Percentiles rank a stretch among this genome's conserved stretches.
Conservation (phyloP, 1,139 yeast genomes). For the Blastobotrys raffinosifermentans region DNA sequence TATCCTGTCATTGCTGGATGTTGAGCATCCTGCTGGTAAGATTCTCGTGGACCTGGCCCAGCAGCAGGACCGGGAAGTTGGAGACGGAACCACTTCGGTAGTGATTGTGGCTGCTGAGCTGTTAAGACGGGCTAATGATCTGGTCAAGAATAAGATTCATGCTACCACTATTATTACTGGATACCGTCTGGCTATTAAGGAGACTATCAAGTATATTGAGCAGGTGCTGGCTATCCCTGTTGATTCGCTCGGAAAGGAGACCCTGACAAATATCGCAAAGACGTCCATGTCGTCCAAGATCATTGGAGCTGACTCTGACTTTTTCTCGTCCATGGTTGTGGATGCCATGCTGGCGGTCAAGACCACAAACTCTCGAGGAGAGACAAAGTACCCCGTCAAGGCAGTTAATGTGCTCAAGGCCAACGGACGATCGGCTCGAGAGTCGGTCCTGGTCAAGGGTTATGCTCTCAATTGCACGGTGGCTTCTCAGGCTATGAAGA, state of each 20-base stretch:
- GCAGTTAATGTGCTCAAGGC: constrained; percentile 96
- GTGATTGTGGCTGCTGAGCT: constrained; percentile 93
- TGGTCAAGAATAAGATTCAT: constrained; percentile 89
- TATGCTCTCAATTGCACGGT: constrained; percentile 96
- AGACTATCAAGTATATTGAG: constrained; percentile 82
- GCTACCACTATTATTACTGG: constrained; percentile 98
- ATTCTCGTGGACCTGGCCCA: constrained; percentile 95
- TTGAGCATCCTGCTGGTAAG: constrained; percentile 98
- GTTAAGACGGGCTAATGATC: constrained; percentile 86
- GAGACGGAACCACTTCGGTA: constrained; percentile 91
- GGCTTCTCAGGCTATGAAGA: constrained; percentile 96
- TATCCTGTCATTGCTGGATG: constrained; percentile 81
- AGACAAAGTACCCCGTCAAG: constrained; percentile 88
- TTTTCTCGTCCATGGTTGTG: constrained; percentile 85
- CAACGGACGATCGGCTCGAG: constrained; percentile 88
- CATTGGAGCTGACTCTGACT: constrained; percentile 92
- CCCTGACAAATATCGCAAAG: constrained; percentile 76
- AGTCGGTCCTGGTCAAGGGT: constrained; percentile 83
- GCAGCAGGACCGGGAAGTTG: constrained; percentile 98
- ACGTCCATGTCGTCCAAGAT: constrained; percentile 97
- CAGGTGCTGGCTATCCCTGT: constrained; percentile 81
- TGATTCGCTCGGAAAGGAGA: constrained; percentile 74
- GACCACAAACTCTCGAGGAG: constrained; percentile 84
- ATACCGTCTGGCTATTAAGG: constrained; percentile 86
- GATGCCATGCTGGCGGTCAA: constrained; percentile 95